Evolutionary conservation across 176 grass and related monocot genomes (phyloP).

Genomic region (Phoenix roebelenii): DNA sequence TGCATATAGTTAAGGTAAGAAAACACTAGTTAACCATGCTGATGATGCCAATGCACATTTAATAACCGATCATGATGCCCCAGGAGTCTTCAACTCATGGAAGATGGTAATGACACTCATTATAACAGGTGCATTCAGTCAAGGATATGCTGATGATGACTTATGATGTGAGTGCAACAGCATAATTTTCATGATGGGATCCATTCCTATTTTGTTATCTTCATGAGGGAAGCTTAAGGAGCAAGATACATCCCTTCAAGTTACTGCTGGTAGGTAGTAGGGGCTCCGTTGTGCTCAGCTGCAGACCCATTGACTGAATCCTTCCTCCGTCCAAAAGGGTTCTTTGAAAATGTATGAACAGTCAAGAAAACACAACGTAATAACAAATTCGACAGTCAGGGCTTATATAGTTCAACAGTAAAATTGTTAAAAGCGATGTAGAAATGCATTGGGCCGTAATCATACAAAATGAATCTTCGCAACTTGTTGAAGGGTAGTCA

Average conservation of each 20-base stretch:
- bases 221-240: conserved; percentile 23
- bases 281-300: conserved; percentile 35
- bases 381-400: background rate
- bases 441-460: no score
- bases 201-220: conserved; percentile 10
- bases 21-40: conserved; percentile 20
- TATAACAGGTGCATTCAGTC: conserved; percentile 35
- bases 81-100: conserved; percentile 23
- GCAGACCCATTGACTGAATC: conserved; percentile 39
- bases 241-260: conserved; percentile 49
- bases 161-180: conserved; percentile 25
- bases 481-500: no score
- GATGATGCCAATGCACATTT: conserved; percentile 58
- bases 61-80: conserved; percentile 40
- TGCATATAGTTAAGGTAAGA: conserved; percentile 20
- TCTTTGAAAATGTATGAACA: conserved; percentile 70
- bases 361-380: conserved; percentile 37
- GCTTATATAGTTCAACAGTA: no score
- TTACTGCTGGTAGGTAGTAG: conserved; percentile 30
- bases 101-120: conserved; percentile 49
- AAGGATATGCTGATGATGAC: conserved; percentile 54
- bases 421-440: no score
- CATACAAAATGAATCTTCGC: no score
- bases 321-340: conserved; percentile 91
- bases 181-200: conserved; percentile 61